phyloP scores from a whole-genome alignment of 345 rosid genomes.

The Capsella bursapastoris region DNA sequence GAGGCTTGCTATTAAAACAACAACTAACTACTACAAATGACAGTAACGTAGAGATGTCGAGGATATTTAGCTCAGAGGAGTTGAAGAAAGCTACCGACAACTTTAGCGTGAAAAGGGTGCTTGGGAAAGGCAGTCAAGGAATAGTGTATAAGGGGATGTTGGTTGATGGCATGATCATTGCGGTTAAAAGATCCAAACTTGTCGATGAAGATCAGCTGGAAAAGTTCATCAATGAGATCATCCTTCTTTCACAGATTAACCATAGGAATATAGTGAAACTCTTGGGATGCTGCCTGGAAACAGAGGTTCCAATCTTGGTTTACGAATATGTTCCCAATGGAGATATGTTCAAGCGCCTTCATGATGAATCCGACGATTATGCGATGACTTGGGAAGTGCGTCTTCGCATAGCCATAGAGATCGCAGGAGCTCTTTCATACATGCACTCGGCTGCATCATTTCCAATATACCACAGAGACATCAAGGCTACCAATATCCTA shows the following conservation, averaged over 20 bases:
- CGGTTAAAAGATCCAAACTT: conserved; percentile 38
- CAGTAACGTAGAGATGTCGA: conserved; percentile 17
- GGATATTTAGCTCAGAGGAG: conserved; percentile 26
- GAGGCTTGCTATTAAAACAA: conserved; percentile 36
- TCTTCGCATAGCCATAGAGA: conserved; percentile 35
- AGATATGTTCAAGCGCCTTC: conserved; percentile 34
- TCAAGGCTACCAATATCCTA: conserved; percentile 36
- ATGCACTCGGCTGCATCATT: conserved; percentile 39
- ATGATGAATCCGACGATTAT: conserved; percentile 22
- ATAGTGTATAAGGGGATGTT: conserved; percentile 43
- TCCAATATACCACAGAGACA: conserved; percentile 43
- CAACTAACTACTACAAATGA: conserved; percentile 9
- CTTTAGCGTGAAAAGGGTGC: conserved; percentile 17
- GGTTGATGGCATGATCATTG: conserved; percentile 22
- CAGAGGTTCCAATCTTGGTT: conserved; percentile 41
- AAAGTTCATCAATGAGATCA: conserved; percentile 35
- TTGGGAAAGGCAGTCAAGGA: conserved; percentile 43
- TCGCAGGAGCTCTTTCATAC: conserved; percentile 22
- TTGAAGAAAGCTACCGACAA: conserved; percentile 39
- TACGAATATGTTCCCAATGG: conserved; percentile 43
- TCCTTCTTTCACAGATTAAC: conserved; percentile 39
- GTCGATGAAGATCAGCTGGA: conserved; percentile 26
- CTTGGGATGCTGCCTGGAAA: conserved; percentile 37
- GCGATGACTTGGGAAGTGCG: conserved; percentile 36
- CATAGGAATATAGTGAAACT: conserved; percentile 42